These are phyloP conservation scores for Leptographium wingfieldii DNA, from an alignment of 2,329 filamentous ascomycete species.

Conservation along the genomic window DNA sequence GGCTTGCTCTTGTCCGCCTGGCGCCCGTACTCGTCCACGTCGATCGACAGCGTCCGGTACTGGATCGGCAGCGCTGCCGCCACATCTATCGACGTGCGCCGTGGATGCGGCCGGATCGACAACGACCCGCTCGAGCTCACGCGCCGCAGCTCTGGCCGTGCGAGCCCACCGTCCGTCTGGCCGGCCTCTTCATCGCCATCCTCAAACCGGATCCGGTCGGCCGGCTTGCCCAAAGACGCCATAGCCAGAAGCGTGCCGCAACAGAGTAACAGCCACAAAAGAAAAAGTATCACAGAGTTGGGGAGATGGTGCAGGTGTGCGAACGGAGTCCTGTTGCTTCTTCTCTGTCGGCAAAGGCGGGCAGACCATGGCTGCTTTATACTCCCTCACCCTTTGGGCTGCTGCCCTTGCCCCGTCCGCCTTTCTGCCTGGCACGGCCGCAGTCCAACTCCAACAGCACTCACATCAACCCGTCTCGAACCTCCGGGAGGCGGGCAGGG, in stretches of 20 bases:
- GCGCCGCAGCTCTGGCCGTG: conserved; percentile 2
- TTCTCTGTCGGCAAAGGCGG: not conserved
- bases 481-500: not conserved
- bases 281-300: not conserved
- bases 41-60: conserved; percentile 42
- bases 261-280: not conserved
- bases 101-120: conserved; percentile 9
- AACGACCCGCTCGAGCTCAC: conserved; percentile 7
- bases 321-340: not conserved
- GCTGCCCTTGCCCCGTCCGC: too few species aligned
- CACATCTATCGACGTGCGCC: conserved; percentile 25
- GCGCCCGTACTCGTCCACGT: conserved; percentile 40
- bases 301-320: not conserved
- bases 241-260: not conserved
- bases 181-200: conserved; percentile 6
- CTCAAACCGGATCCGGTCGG: conserved; percentile 6
- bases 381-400: not conserved
- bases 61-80: conserved; percentile 35
- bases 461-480: not conserved
- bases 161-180: not conserved
- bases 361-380: not conserved
- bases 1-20: conserved; percentile 27
- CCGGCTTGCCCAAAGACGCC: not conserved
- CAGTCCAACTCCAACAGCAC: not conserved
- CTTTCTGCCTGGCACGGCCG: not conserved